Conservation (phyloP, 1,139 yeast genomes). For the Saccharomycopsis hybrid region DNA sequence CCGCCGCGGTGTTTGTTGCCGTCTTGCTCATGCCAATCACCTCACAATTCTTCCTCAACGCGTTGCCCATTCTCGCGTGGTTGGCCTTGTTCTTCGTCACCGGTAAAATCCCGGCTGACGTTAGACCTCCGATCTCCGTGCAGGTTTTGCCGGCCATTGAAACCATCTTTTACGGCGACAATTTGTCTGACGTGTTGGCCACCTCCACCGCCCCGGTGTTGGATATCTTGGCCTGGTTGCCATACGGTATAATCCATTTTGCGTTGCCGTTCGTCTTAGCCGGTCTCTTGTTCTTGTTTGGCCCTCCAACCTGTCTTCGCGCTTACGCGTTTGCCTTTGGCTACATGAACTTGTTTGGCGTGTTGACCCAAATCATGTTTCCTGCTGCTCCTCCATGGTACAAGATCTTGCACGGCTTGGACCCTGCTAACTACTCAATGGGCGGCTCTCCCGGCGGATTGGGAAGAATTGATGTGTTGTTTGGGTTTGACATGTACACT, state of each 20-base stretch:
- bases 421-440: slow-evolving; percentile 90
- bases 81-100: slow-evolving; percentile 76
- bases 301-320: slow-evolving; percentile 85
- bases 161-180: slow-evolving; percentile 90
- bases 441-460: slow-evolving; percentile 96
- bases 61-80: slow-evolving; percentile 86
- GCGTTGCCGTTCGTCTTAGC: slow-evolving; percentile 88
- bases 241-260: slow-evolving; percentile 89
- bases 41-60: slow-evolving; percentile 79
- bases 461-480: slow-evolving; percentile 73
- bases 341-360: slow-evolving; percentile 90
- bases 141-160: slow-evolving; percentile 91
- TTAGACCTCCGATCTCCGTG: slow-evolving; percentile 88
- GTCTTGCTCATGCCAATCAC: slow-evolving; percentile 63
- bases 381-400: slow-evolving; percentile 99
- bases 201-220: slow-evolving; percentile 58
- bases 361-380: slow-evolving; percentile 68
- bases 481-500: slow-evolving; percentile 85
- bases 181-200: slow-evolving; percentile 80
- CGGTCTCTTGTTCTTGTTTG: slow-evolving; percentile 70
- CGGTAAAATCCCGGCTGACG: slow-evolving; percentile 64
- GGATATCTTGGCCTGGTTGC: slow-evolving; percentile 91
- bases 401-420: slow-evolving; percentile 74
- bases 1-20: slow-evolving; percentile 26
- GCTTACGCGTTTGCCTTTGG: slow-evolving; percentile 95